Evolutionary conservation across 139 green algal species (phyloP).

Genomic region (Tetraselmis striata): DNA sequence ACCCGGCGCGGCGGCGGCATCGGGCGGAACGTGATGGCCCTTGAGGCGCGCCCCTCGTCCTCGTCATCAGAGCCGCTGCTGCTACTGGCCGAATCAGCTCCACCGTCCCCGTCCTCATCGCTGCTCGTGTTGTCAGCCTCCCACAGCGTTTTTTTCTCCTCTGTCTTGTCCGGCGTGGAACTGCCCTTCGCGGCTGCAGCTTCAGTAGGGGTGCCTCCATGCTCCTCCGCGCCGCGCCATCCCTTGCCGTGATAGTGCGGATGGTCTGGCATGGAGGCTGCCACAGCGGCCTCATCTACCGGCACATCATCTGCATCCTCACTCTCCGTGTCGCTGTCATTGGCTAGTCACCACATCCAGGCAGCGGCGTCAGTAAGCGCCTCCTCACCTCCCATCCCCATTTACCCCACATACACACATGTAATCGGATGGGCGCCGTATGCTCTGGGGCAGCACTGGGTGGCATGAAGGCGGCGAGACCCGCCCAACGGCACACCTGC

Average conservation of each 20-base stretch:
- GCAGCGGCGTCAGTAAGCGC: no score
- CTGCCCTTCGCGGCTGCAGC: background rate
- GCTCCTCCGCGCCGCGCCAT: slow-evolving; percentile 8
- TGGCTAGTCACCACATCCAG: background rate
- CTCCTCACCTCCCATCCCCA: no score
- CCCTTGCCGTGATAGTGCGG: slow-evolving; percentile 45
- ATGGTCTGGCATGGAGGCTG: slow-evolving; percentile 30
- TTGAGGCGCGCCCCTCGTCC: slow-evolving; percentile 3
- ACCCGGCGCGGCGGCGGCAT: slow-evolving; percentile 31
- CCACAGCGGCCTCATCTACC: background rate
- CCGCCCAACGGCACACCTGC: background rate
- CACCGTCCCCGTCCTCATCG: background rate
- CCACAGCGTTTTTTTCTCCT: background rate
- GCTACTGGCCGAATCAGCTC: background rate
- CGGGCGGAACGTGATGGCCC: slow-evolving; percentile 20
- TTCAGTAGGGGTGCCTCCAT: background rate
- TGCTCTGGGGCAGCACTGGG: no score
- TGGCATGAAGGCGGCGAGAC: no score
- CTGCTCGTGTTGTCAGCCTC: background rate
- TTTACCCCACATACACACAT: background rate
- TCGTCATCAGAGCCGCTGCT: background rate
- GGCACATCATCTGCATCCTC: background rate
- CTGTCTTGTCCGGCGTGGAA: no score
- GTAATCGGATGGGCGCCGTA: no score
- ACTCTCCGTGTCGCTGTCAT: background rate